Evolutionary conservation across 2,329 filamentous ascomycete species (phyloP).

Genomic region (Rosellinia necatrix): DNA sequence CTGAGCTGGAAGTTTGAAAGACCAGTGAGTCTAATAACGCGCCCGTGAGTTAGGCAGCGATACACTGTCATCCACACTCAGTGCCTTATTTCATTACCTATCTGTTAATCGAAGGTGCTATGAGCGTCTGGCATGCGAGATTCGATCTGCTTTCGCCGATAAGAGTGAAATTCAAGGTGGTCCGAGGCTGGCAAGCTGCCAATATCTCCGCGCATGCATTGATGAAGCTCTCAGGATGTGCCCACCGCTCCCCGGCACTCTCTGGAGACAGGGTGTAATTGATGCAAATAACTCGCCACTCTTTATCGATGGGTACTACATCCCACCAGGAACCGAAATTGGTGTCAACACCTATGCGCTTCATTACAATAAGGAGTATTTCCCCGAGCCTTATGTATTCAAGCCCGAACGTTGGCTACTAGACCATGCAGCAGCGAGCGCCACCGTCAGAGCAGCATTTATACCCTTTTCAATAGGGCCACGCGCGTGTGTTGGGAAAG

Average conservation of each 20-base stretch:
- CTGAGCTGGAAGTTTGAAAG: too few relatives aligned
- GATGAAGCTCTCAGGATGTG: not conserved
- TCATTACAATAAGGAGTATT: not conserved
- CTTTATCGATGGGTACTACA: not conserved
- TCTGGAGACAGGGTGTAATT: not conserved
- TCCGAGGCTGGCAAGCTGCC: not conserved
- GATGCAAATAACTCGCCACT: not conserved
- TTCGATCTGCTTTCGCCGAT: slow-evolving; percentile 10
- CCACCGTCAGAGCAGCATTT: not conserved
- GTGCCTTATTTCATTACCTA: slow-evolving; percentile 19
- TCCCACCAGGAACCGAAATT: not conserved
- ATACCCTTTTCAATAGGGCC: not conserved
- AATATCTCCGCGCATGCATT: not conserved
- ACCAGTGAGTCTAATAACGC: too few relatives aligned
- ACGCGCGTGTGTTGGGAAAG: not conserved
- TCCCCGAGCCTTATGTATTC: not conserved
- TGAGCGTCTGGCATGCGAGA: slow-evolving; percentile 4
- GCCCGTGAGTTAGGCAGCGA: slow-evolving; percentile 21
- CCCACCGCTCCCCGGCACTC: not conserved
- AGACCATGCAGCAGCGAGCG: not conserved
- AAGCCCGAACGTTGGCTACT: not conserved
- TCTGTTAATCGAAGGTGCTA: slow-evolving; percentile 1
- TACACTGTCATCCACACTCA: slow-evolving; percentile 10
- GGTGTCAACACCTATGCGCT: not conserved
- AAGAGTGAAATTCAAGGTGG: not conserved